These are phyloP conservation scores for Tieghemostelium lacteum DNA, from an alignment of 78 protist species.

Conservation along the genomic window DNA sequence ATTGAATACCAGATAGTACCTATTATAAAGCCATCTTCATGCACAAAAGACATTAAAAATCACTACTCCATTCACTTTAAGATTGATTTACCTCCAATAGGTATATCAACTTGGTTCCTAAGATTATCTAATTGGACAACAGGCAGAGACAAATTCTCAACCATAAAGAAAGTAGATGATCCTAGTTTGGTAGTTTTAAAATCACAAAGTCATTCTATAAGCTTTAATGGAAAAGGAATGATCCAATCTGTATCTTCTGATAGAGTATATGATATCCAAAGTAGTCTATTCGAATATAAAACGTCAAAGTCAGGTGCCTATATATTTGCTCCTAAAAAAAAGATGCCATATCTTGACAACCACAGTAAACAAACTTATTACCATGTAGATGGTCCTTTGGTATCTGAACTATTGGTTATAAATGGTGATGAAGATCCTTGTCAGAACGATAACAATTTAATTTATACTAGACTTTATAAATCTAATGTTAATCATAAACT, in stretches of 20 bases:
- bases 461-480: slow-evolving; percentile 21
- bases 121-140: too few species aligned
- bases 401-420: not conserved
- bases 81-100: slow-evolving; percentile 23
- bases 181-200: not conserved
- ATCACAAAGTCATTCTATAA: not conserved
- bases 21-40: not conserved
- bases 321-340: not conserved
- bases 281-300: not conserved
- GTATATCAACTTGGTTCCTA: slow-evolving; percentile 30
- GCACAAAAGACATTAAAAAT: not conserved
- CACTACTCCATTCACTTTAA: slow-evolving; percentile 8
- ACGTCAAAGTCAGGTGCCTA: slow-evolving; percentile 9
- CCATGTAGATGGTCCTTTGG: slow-evolving; percentile 9
- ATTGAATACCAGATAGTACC: slow-evolving; percentile 28
- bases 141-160: not conserved
- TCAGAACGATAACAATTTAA: not conserved
- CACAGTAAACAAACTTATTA: not conserved
- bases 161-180: not conserved
- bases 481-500: not conserved
- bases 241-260: not conserved
- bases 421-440: not conserved
- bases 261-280: not conserved
- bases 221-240: slow-evolving; percentile 25
- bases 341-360: not conserved